These are phyloP conservation scores for Neobulgaria alba DNA, from an alignment of 2,329 filamentous ascomycete species.

Conservation along the genomic window DNA sequence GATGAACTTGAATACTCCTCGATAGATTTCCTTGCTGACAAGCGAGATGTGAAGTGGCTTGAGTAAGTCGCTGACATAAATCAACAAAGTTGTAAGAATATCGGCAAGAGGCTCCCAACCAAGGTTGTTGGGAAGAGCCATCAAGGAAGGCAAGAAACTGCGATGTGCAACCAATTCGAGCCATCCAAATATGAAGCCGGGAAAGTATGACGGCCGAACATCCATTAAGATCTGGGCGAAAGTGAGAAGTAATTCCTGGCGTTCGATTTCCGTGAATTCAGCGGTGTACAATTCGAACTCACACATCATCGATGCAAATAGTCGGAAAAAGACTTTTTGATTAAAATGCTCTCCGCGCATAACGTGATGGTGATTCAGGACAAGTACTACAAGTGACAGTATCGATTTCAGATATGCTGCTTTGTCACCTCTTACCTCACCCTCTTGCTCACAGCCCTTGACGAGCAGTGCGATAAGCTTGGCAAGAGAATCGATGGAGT, in stretches of 20 bases:
- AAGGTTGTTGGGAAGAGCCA: constrained; percentile 55
- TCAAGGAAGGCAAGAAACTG: constrained; percentile 70
- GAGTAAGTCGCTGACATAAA: constrained; percentile 70
- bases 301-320: constrained; percentile 77
- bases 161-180: constrained; percentile 74
- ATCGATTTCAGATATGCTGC: constrained; percentile 68
- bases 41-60: constrained; percentile 62
- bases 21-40: constrained; percentile 74
- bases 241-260: constrained; percentile 60
- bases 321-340: constrained; percentile 81
- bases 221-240: constrained; percentile 64
- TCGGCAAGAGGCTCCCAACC: constrained; percentile 73
- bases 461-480: constrained; percentile 72
- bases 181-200: constrained; percentile 82
- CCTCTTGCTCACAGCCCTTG: constrained; percentile 54
- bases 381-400: constrained; percentile 66
- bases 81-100: constrained; percentile 63
- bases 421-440: constrained; percentile 52
- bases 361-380: constrained; percentile 78
- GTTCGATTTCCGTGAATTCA: constrained; percentile 51
- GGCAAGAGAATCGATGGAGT: constrained; percentile 69
- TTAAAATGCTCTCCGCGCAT: constrained; percentile 76
- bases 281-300: constrained; percentile 56
- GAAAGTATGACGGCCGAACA: constrained; percentile 68
- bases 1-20: constrained; percentile 72